Percentiles rank a stretch among this genome's conserved stretches.
Evolutionary conservation across 2,329 filamentous ascomycete genomes (phyloP).

Genomic region (Alternaria sp.): DNA sequence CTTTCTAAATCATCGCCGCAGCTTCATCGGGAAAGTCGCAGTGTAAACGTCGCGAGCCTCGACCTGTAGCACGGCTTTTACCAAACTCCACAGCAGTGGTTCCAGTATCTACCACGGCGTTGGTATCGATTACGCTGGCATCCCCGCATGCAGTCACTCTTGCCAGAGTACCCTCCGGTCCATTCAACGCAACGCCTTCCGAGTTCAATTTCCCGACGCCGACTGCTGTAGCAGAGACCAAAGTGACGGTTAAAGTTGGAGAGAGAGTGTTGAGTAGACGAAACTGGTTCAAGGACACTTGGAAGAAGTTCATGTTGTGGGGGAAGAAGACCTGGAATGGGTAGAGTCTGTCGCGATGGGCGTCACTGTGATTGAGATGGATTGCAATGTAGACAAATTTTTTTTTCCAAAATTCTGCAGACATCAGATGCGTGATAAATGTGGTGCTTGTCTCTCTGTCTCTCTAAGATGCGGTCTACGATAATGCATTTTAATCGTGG

Average conservation of each 20-base stretch:
- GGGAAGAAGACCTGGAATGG: background rate
- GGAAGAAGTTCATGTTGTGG: background rate
- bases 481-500: too few relatives aligned
- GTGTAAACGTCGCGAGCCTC: background rate
- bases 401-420: background rate
- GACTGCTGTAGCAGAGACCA: background rate
- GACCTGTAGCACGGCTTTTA: background rate
- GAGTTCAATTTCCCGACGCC: background rate
- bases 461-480: too few relatives aligned
- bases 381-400: background rate
- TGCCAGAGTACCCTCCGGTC: background rate
- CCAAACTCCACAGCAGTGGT: background rate
- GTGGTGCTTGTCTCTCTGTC: too few relatives aligned
- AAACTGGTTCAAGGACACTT: background rate
- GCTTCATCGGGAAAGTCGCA: background rate
- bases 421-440: background rate
- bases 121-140: background rate
- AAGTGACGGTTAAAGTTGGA: background rate
- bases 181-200: background rate
- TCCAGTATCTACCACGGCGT: background rate
- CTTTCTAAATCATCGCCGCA: background rate
- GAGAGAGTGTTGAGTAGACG: background rate
- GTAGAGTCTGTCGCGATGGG: background rate
- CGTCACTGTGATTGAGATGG: background rate
- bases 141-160: background rate